A percentile compares a stretch with the other conserved stretches of the same genome.
Evolutionary conservation across 2,329 filamentous ascomycete genomes (phyloP).

Genomic region (Endoconidiophora laricicola): DNA sequence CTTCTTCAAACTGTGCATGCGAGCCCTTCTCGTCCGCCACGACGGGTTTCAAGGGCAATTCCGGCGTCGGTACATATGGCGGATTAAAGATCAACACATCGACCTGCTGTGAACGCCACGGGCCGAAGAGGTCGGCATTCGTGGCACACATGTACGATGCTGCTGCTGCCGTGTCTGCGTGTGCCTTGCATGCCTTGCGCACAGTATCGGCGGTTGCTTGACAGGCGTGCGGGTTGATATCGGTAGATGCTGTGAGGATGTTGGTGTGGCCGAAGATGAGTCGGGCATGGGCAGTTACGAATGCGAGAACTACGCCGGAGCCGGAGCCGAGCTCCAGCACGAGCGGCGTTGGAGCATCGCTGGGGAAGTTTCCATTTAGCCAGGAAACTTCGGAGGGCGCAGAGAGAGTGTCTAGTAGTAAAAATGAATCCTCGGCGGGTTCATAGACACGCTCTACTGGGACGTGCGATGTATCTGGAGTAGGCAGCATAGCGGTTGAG

Average conservation of each 20-base stretch:
- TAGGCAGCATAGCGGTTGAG: constrained; percentile 57
- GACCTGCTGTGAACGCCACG: constrained; percentile 35
- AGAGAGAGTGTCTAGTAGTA: constrained; percentile 82
- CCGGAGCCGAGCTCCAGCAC: constrained; percentile 79
- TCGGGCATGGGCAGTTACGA: constrained; percentile 58
- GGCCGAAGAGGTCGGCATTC: constrained; percentile 51
- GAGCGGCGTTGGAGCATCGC: constrained; percentile 32
- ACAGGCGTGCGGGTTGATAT: constrained; percentile 77
- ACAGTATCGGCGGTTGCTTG: constrained; percentile 57
- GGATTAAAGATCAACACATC: constrained; percentile 94
- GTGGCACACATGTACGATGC: constrained; percentile 45
- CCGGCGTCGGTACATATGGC: constrained; percentile 80
- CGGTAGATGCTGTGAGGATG: constrained; percentile 58
- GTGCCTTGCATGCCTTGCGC: constrained; percentile 16
- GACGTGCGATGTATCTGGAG: constrained; percentile 83
- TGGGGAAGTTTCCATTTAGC: constrained; percentile 44
- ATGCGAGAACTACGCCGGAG: constrained; percentile 85
- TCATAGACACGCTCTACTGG: constrained; percentile 82
- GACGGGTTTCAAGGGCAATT: constrained; percentile 39
- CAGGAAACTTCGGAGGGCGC: constrained; percentile 51
- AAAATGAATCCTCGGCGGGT: constrained; percentile 87
- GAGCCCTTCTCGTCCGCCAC: constrained; percentile 20
- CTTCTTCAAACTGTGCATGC: constrained; percentile 48
- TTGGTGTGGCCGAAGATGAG: constrained; percentile 55
- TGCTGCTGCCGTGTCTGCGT: constrained; percentile 9